Conservation (phyloP, 1,139 yeast species). For the Suhomyces yuchorum region DNA sequence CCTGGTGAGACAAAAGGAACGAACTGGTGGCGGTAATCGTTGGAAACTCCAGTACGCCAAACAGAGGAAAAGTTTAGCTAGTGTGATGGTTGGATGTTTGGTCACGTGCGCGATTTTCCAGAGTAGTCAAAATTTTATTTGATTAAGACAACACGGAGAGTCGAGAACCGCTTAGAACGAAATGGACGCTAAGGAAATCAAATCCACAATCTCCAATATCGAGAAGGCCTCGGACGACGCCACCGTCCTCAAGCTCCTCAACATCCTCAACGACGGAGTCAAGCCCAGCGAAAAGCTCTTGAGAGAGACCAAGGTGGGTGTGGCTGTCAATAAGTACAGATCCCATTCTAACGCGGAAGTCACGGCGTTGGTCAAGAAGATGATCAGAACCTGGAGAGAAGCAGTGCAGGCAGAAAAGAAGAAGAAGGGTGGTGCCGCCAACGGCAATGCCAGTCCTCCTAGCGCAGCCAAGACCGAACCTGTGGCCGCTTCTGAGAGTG, state of each 20-base stretch:
- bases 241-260: constrained; percentile 66
- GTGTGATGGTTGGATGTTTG: neutral
- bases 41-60: neutral
- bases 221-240: constrained; percentile 75
- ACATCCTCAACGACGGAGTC: constrained; percentile 68
- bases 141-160: constrained; percentile 2
- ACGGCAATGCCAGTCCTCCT: constrained; percentile 5
- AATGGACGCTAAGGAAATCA: constrained; percentile 78
- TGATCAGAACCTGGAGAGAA: constrained; percentile 89
- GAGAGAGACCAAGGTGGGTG: constrained; percentile 96
- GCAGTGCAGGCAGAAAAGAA: constrained; percentile 77
- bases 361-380: constrained; percentile 70
- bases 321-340: constrained; percentile 88
- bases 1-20: neutral
- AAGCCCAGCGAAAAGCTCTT: constrained; percentile 82
- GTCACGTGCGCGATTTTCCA: neutral
- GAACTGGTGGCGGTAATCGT: neutral
- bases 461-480: constrained; percentile 7
- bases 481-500: constrained; percentile 9
- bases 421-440: constrained; percentile 23
- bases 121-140: neutral
- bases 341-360: constrained; percentile 68
- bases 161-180: neutral
- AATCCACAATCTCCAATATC: constrained; percentile 65
- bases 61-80: neutral